phyloP scores from a whole-genome alignment of 1,284 basidiomycete genomes.

The Mycena citricolor region DNA sequence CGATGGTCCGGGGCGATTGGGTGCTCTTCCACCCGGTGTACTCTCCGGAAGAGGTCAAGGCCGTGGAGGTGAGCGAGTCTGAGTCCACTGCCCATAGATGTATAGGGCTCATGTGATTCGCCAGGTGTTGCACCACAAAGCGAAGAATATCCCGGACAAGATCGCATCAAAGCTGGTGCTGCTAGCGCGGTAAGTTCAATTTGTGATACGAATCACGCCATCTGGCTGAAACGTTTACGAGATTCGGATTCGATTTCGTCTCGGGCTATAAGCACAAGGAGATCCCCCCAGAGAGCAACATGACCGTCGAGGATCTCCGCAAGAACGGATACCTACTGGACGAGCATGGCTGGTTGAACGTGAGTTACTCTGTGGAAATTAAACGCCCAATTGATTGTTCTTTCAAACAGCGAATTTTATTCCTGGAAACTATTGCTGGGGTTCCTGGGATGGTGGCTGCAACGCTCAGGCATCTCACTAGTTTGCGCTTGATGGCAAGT shows the following conservation, averaged over 20 bases:
- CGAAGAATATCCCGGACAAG: conserved; percentile 71
- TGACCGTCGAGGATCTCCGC: conserved; percentile 71
- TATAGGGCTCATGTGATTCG: neutral
- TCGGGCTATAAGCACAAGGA: conserved; percentile 79
- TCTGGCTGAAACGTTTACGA: conserved; percentile 24
- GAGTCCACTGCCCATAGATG: neutral
- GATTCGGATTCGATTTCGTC: conserved; percentile 73
- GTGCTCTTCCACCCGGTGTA: conserved; percentile 85
- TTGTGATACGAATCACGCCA: neutral
- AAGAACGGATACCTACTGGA: conserved; percentile 72
- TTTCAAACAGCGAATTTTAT: conserved; percentile 70
- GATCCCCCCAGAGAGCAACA: conserved; percentile 57
- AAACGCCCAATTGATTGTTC: too few relatives aligned
- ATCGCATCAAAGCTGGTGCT: conserved; percentile 66
- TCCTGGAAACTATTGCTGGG: conserved; percentile 90
- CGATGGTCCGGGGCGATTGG: conserved; percentile 70
- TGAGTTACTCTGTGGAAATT: conserved; percentile 32
- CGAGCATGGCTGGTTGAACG: conserved; percentile 76
- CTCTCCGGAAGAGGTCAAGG: conserved; percentile 72
- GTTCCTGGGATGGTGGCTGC: conserved; percentile 95
- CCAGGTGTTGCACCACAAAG: conserved; percentile 70
- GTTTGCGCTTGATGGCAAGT: conserved; percentile 78
- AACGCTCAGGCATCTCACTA: conserved; percentile 79
- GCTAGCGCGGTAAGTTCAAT: conserved; percentile 44
- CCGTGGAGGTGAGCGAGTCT: conserved; percentile 56